These are phyloP conservation scores for Leptographium galeiforme DNA, from an alignment of 2,329 filamentous ascomycete genomes.

Conservation along the genomic window DNA sequence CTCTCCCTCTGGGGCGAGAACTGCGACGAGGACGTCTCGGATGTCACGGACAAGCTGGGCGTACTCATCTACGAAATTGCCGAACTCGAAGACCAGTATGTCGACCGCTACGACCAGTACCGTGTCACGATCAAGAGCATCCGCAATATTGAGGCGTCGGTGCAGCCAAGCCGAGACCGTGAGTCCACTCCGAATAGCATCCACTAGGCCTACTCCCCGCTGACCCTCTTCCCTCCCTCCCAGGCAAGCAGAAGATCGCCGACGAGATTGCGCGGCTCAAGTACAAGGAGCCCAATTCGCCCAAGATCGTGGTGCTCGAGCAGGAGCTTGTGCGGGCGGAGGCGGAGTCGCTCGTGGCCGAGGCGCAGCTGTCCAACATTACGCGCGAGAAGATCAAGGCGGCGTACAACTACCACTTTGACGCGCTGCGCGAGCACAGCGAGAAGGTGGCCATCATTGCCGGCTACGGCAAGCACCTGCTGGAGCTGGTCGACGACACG, in stretches of 20 bases:
- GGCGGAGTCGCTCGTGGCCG: constrained; percentile 95
- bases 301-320: constrained; percentile 93
- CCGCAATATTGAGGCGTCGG: constrained; percentile 95
- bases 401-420: constrained; percentile 95
- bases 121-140: constrained; percentile 99
- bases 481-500: constrained; percentile 91
- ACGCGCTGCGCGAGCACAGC: constrained; percentile 90
- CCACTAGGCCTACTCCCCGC: too few species aligned
- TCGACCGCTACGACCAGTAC: constrained; percentile 98
- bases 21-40: constrained; percentile 93
- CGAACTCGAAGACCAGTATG: constrained; percentile 94
- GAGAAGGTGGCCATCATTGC: constrained; percentile 98
- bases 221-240: too few species aligned
- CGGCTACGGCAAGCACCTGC: constrained; percentile 93
- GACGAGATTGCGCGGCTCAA: constrained; percentile 98
- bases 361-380: constrained; percentile 97
- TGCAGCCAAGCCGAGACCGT: constrained; percentile 96
- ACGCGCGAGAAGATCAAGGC: constrained; percentile 99
- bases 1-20: constrained; percentile 93
- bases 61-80: constrained; percentile 97
- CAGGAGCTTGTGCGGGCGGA: constrained; percentile 97
- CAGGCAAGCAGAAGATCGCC: constrained; percentile 97
- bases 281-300: constrained; percentile 98
- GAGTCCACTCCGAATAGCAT: constrained; percentile 24
- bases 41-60: constrained; percentile 97